phyloP scores from a whole-genome alignment of 176 grass and related monocot species.

The Tillandsia fasciculata region DNA sequence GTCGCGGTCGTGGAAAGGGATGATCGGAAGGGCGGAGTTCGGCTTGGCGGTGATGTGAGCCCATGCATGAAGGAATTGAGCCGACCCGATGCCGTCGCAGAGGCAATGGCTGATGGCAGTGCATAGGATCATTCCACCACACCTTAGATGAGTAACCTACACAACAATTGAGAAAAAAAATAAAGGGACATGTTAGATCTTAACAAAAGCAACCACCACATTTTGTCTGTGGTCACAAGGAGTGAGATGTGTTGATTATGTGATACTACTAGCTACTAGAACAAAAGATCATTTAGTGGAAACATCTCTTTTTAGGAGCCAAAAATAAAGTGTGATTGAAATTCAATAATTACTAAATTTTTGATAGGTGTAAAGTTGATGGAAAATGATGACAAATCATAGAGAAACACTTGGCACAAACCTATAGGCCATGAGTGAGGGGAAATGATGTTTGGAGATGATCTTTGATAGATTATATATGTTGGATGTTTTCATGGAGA shows the following conservation, averaged over 20 bases:
- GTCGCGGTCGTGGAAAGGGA: conserved; percentile 51
- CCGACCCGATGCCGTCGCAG: conserved; percentile 74
- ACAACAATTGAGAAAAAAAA: not conserved
- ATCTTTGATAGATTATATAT: not conserved
- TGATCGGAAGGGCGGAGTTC: not conserved
- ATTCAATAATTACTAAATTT: no score
- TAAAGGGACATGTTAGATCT: not conserved
- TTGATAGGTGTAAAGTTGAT: no score
- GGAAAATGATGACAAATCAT: no score
- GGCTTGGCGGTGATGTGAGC: conserved; percentile 30
- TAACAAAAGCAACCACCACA: not conserved
- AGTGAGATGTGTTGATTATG: no score
- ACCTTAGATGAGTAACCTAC: conserved; percentile 72
- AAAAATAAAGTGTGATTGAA: no score
- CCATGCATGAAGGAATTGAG: conserved; percentile 84
- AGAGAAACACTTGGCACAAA: no score
- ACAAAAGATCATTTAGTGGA: no score
- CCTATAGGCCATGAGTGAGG: no score
- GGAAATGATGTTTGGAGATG: not conserved
- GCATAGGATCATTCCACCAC: conserved; percentile 77
- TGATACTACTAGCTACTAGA: no score
- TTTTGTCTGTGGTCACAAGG: no score
- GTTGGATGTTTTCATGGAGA: not conserved
- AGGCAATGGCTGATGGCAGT: conserved; percentile 86
- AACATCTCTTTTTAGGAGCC: no score